Evolutionary conservation across 805 yeast genomes (phyloP).

Genomic region (Barnettozyma siamensis): DNA sequence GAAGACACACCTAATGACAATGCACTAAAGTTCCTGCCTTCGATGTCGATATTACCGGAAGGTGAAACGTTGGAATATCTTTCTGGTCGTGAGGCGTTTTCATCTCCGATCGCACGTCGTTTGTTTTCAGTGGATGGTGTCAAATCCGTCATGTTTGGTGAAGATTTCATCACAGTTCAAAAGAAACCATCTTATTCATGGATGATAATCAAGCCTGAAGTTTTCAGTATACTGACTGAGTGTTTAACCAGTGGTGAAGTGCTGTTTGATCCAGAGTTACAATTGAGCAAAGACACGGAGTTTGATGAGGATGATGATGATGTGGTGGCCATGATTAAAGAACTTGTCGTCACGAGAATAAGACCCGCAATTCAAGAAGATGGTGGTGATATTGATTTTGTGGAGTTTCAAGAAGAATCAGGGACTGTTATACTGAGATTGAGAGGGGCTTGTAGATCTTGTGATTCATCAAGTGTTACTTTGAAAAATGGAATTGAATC

Average conservation of each 20-base stretch:
- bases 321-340: constrained; percentile 60
- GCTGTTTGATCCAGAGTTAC: constrained; percentile 34
- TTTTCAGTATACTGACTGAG: constrained; percentile 36
- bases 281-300: constrained; percentile 32
- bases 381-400: constrained; percentile 65
- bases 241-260: constrained; percentile 39
- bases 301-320: constrained; percentile 61
- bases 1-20: constrained; percentile 82
- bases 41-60: constrained; percentile 57
- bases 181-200: constrained; percentile 46
- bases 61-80: constrained; percentile 67
- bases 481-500: constrained; percentile 64
- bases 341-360: constrained; percentile 48
- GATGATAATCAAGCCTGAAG: constrained; percentile 61
- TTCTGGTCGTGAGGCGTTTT: constrained; percentile 67
- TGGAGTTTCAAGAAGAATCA: constrained; percentile 49
- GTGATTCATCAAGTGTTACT: constrained; percentile 61
- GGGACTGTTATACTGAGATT: constrained; percentile 57
- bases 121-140: constrained; percentile 74
- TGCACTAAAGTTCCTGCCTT: constrained; percentile 80
- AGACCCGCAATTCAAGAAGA: no score
- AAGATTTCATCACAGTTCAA: constrained; percentile 78
- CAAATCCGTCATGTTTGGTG: constrained; percentile 70
- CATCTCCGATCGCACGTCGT: constrained; percentile 73
- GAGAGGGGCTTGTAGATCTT: constrained; percentile 69